Evolutionary conservation across 805 yeast species (phyloP), one percentile per base, ranked within the genome.

Genomic region (Metschnikowia cerradonensis): DNA sequence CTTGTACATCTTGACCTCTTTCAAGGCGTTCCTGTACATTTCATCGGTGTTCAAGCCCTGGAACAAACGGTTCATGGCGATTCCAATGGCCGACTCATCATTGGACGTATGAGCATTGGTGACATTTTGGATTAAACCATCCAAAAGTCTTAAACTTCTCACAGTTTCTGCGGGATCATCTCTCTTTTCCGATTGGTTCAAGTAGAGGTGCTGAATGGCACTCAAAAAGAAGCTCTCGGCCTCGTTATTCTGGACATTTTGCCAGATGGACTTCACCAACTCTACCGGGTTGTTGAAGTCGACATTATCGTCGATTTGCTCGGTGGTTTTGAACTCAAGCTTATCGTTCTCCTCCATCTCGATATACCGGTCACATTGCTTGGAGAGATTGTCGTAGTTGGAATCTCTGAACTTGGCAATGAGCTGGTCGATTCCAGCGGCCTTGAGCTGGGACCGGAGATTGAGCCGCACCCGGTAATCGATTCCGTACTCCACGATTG

Each of bases 1-100:
- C 56, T 60, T 59, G 41, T 51, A 60, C 26, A 43, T 47, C 33
- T 57, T 59, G 31, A 54, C 57, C 43, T 61, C 66, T 20, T 62
- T 66, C 39, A 68, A 52, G 4, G 96, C 95, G 52, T 86, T 77
- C 47, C 83, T 75, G 11, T 96, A 96, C 68, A 85, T 84, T 48
- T 89, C 96, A 64, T 92, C 97, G 0, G 96, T 88, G 57, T 84
- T 83, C 61, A 91, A 75, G 26, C 87, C 78, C 40, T 89, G 83
- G 52, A 82, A 75, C 42, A 92, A 71, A 49, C 82, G 75, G 60
- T 88, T 90, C 34, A 91, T 83, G 1, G 96, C 88, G 44, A 87
- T 81, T 48, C 86, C 88, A 56, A 89, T 76, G 14, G 88, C 63
- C 56, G 74, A 47, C 3, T 77, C 53, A 47, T 80, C 79, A 37